Percentiles rank a stretch among this genome's conserved stretches.
Evolutionary conservation across 148 eudicot species (phyloP).

Genomic region (Vaccinium corymbosum): DNA sequence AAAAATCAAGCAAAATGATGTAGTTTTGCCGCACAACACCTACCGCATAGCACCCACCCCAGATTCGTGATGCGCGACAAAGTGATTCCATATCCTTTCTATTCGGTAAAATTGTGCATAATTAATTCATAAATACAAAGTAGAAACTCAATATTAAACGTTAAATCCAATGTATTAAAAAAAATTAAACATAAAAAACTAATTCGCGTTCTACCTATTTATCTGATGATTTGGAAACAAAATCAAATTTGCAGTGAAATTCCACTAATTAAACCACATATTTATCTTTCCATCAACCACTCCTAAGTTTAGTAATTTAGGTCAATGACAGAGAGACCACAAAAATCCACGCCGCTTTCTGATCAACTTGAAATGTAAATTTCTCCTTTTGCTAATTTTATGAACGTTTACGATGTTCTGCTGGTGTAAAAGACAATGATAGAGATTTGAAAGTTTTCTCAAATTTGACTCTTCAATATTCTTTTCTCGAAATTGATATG

Average conservation of each 20-base stretch:
- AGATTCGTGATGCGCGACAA: neutral
- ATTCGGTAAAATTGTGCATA: neutral
- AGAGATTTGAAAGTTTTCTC: neutral
- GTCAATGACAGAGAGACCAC: neutral
- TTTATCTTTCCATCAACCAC: neutral
- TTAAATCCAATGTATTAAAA: neutral
- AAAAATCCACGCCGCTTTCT: neutral
- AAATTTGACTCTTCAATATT: too few species aligned
- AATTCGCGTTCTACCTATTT: neutral
- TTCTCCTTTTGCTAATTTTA: too few species aligned
- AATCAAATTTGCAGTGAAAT: neutral
- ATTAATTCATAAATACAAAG: neutral
- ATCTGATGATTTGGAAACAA: too few species aligned
- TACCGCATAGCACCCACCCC: too few species aligned
- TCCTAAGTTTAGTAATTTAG: neutral
- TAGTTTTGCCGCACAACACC: too few species aligned
- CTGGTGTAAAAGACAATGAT: neutral
- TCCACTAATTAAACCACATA: neutral
- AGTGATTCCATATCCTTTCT: neutral
- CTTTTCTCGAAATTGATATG: neutral
- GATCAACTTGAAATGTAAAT: neutral
- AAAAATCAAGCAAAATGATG: too few species aligned
- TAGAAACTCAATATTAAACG: neutral
- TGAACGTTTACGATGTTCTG: neutral
- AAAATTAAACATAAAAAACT: neutral